Percentiles rank a stretch among this genome's conserved stretches.
Conservation (phyloP, 2,329 filamentous ascomycete species). For the Colletotrichum sp. region DNA sequence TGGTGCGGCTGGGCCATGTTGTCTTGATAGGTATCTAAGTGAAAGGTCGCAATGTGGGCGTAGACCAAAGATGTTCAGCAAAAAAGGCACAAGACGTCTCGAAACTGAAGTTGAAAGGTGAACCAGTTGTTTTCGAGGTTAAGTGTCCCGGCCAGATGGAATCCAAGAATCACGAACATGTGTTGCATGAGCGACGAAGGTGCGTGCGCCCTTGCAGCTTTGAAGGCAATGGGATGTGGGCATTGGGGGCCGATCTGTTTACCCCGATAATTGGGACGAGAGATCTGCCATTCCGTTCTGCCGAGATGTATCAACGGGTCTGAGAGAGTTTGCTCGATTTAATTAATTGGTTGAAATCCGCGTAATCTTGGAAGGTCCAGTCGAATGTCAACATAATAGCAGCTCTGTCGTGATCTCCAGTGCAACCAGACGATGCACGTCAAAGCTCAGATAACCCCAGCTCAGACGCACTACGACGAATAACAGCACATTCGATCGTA, state of each 20-base stretch:
- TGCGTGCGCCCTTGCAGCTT: background rate
- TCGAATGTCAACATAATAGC: background rate
- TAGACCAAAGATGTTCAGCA: background rate
- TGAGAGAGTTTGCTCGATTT: background rate
- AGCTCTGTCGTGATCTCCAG: background rate
- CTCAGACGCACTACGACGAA: background rate
- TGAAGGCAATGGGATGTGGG: background rate
- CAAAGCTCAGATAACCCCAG: background rate
- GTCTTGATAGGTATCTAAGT: background rate
- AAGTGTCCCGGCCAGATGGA: background rate
- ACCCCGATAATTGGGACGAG: background rate
- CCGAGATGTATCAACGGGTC: background rate
- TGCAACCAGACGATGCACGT: background rate
- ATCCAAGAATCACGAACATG: background rate
- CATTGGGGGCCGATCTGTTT: background rate
- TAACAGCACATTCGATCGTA: background rate
- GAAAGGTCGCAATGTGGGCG: rapidly evolving
- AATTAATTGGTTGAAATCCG: background rate
- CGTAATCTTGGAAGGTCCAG: background rate
- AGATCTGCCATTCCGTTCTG: background rate
- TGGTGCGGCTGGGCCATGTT: conserved; percentile 5
- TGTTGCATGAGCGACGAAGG: background rate
- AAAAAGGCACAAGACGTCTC: background rate
- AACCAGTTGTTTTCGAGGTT: rapidly evolving
- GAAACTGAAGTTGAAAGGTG: rapidly evolving